Evolutionary conservation across 768 basidiomycete species (phyloP).

Genomic region (Suillus variegatus): DNA sequence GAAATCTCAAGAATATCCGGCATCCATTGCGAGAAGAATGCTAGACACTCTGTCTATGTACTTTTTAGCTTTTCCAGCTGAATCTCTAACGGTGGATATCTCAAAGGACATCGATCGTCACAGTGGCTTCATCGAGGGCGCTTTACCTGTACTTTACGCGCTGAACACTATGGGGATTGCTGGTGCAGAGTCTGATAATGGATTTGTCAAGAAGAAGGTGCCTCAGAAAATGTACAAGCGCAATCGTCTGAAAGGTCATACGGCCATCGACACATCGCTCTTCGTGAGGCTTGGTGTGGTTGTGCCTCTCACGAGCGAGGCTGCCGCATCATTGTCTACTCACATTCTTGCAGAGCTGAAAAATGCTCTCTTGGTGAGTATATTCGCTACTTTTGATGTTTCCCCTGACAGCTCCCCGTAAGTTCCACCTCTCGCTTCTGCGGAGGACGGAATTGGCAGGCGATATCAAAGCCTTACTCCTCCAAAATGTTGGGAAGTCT

Average conservation of each 20-base stretch:
- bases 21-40: conserved; percentile 23
- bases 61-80: conserved; percentile 24
- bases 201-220: conserved; percentile 15
- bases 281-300: conserved; percentile 31
- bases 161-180: too few relatives aligned
- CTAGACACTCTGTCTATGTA: conserved; percentile 27
- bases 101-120: conserved; percentile 17
- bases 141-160: conserved; percentile 12
- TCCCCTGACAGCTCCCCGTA: neutral
- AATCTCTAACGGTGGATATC: conserved; percentile 14
- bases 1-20: conserved; percentile 19
- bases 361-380: conserved; percentile 30
- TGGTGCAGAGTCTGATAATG: neutral
- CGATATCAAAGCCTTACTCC: conserved; percentile 5
- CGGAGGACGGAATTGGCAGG: conserved; percentile 15
- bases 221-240: conserved; percentile 32
- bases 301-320: conserved; percentile 27
- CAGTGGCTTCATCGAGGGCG: conserved; percentile 25
- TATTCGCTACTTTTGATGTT: neutral
- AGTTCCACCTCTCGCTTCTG: conserved; percentile 30
- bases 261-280: conserved; percentile 24
- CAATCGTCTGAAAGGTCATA: conserved; percentile 13
- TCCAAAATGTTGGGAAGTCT: conserved; percentile 1
- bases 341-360: conserved; percentile 28
- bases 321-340: conserved; percentile 15